Base-by-base conservation (phyloP, 805 yeast genomes). In the Metschnikowia shivogae region DNA sequence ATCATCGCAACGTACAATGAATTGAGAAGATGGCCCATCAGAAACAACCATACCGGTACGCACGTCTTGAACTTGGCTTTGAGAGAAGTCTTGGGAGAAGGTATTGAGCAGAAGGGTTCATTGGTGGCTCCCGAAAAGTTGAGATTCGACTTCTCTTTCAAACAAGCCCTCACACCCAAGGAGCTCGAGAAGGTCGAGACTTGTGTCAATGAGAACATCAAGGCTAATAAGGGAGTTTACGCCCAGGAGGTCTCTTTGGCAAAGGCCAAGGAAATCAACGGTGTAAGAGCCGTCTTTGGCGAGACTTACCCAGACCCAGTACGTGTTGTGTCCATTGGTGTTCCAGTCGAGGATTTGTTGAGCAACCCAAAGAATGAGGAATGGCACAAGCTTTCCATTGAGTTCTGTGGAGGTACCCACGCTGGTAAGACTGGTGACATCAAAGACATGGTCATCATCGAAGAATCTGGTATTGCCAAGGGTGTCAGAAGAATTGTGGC, bases 361-460 rank as follows among this genome's bases (percentile, higher is more conserved):
- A 73, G 75, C 6, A 74, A 82, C 57, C 96, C 97, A 55, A 57
- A 71, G 26, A 86, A 79, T 61, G 70, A 72, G 42, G 80, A 87
- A 59, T 93, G 99, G 98, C 69, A 65, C 58, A 70, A 78, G 34
- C 74, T 78, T 60, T 88, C 97, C 1, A 77, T 93, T 54, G 99
- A 93, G 72, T 93, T 93, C 77, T 93, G 99, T 72, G 99, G 99
- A 71, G 99, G 99, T 70, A 93, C 99, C 10, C 99, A 93, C 61
- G 97, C 93, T 54, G 76, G 80, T 40, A 84, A 86, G 68, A 92
- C 98, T 14, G 86, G 92, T 49, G 98, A 92, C 49, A 93, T 93
- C 64, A 89, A 89, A 65, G 92, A 87, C 55, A 79, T 93, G 53
- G 87, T 93, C 30, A 78, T 93, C 44, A 73, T 85, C 51, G 99